phyloP scores from a whole-genome alignment of 192 early-diverging fungal genomes.

The Coemansia sp. region DNA sequence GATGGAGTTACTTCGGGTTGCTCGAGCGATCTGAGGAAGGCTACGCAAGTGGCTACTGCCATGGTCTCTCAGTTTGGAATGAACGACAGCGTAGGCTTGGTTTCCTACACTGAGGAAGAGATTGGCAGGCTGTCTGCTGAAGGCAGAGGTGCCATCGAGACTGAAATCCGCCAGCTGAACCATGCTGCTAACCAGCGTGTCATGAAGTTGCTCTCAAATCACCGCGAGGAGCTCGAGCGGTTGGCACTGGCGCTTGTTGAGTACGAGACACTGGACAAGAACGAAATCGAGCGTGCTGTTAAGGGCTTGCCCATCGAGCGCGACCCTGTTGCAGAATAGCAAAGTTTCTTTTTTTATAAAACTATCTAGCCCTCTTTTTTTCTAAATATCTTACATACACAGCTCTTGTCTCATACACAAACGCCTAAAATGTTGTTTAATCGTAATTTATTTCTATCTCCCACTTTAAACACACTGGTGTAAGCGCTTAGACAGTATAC shows the following conservation, averaged over 20 bases:
- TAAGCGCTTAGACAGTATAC: neutral
- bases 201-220: constrained; percentile 67
- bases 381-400: neutral
- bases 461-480: constrained; percentile 2
- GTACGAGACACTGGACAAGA: constrained; percentile 88
- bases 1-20: constrained; percentile 96
- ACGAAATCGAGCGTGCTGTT: constrained; percentile 77
- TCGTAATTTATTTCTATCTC: constrained; percentile 4
- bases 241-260: constrained; percentile 93
- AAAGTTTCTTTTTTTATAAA: neutral
- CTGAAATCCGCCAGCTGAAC: constrained; percentile 79
- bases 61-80: constrained; percentile 96
- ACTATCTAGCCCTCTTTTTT: neutral
- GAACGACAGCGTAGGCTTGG: constrained; percentile 91
- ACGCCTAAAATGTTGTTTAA: neutral
- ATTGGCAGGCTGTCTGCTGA: constrained; percentile 67
- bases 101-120: constrained; percentile 78
- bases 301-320: constrained; percentile 58
- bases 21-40: constrained; percentile 87
- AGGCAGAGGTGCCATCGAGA: constrained; percentile 84
- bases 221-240: constrained; percentile 87
- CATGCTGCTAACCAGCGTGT: constrained; percentile 75
- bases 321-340: constrained; percentile 18
- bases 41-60: constrained; percentile 83
- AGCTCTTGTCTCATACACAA: neutral